Base-by-base conservation (phyloP, 176 grass and related monocot species). In the Oryza longistaminata region DNA sequence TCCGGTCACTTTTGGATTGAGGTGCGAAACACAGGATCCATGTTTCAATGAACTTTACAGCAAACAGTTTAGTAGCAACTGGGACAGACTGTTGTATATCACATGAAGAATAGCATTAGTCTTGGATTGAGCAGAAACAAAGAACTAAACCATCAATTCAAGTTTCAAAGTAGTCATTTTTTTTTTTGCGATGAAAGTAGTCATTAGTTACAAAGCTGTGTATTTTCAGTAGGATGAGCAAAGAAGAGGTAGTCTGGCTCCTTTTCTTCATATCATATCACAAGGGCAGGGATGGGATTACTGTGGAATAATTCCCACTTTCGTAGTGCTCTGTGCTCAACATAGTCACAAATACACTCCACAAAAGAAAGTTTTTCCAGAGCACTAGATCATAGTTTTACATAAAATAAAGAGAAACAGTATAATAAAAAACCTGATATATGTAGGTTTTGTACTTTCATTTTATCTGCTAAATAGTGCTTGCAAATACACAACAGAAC, bases 1-100 rank as follows among this genome's bases (percentile, higher is more conserved):
- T 89, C 77, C 80, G 76, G 68, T 87, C 71, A 73, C 74, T 79
- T 66, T 70, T 92, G 48, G 85, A 70, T 88, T 88, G 82, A 85
- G 88, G 84, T 62, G 92, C 91, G 71, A 92, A 89, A 87, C 86
- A 86, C 64, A 94, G 86, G 80, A 90, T 86, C 82, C 92, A 99
- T 66, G 79, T 86, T 89, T 94, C 93, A 70, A 99, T 46, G 65
- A 99, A 99, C 87, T 96, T 99, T 74, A 99, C 17, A 58, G 90
- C 88, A 17, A 87, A 84, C 85, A 95, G 83, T 85, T 99, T 99
- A 81, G 77, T 86, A 80, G 84, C 92, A 88, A 91, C 61, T 77
- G 88, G 81, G 49, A 81, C 81, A 65, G 86, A 83, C 93, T 99
- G 88, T 83, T 89, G 86, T 29, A 77, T 77, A 52, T 85, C 83